phyloP scores from a whole-genome alignment of 495 filamentous ascomycete species.

The Neurospora cerealis region DNA sequence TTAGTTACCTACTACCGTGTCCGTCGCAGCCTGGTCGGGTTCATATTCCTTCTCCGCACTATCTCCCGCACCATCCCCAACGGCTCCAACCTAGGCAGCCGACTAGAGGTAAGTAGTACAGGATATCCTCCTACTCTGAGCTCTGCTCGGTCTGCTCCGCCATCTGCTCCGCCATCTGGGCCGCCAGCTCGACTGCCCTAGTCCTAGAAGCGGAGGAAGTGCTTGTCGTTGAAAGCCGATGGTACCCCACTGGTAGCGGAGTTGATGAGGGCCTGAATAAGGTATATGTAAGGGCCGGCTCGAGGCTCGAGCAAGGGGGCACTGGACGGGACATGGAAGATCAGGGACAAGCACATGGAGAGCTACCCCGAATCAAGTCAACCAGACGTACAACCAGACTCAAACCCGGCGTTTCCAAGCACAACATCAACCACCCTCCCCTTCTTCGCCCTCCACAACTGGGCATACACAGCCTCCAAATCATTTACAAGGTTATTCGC shows the following conservation, averaged over 20 bases:
- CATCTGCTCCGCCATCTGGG: not conserved
- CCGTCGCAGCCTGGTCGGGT: not conserved
- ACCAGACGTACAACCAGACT: constrained; percentile 71
- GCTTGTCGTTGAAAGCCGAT: not conserved
- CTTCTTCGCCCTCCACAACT: constrained; percentile 55
- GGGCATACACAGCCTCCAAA: constrained; percentile 57
- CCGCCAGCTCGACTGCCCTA: not conserved
- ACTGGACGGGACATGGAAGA: too few species aligned
- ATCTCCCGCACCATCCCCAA: too few species aligned
- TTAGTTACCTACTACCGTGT: not conserved
- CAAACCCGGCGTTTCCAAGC: constrained; percentile 92
- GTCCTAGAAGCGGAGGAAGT: not conserved
- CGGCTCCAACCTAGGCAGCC: not conserved
- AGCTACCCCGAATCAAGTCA: constrained; percentile 50
- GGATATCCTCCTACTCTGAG: not conserved
- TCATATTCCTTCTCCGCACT: not conserved
- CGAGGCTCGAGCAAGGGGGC: not conserved
- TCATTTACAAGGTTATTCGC: constrained; percentile 86
- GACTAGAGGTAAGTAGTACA: not conserved
- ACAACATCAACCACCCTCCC: constrained; percentile 76
- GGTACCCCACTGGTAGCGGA: not conserved
- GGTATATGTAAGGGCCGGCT: not conserved
- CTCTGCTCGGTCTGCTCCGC: not conserved
- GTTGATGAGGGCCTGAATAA: not conserved
- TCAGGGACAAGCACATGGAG: too few species aligned